Conservation (phyloP, 345 rosid species). For the Syzygium aromaticum region DNA sequence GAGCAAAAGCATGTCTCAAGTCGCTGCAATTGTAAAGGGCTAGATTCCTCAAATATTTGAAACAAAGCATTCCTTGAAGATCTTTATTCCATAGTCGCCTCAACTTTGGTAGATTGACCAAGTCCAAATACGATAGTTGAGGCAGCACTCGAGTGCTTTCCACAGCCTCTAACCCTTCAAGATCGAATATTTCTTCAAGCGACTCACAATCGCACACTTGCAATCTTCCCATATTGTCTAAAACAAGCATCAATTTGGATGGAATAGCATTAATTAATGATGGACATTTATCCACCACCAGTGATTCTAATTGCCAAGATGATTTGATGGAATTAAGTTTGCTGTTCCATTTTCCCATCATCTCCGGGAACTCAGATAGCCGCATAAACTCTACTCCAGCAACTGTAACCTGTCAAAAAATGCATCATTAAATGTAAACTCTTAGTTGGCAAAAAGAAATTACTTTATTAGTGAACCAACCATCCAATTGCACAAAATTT, state of each 20-base stretch:
- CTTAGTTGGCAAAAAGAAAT: not conserved
- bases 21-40: not conserved
- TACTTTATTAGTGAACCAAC: not conserved
- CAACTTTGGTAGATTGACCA: not conserved
- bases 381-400: not conserved
- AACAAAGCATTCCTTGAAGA: not conserved
- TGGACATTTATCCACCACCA: not conserved
- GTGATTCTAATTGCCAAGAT: not conserved
- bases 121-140: fast-evolving
- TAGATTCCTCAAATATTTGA: fast-evolving
- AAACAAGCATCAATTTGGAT: not conserved
- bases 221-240: not conserved
- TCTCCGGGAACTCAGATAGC: not conserved
- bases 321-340: not conserved
- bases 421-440: not conserved
- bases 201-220: not conserved
- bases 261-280: not conserved
- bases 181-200: not conserved
- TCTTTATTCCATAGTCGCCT: not conserved
- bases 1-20: not conserved
- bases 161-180: not conserved
- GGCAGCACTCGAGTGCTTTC: not conserved
- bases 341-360: not conserved
- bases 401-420: not conserved
- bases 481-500: not conserved